A percentile compares a stretch with the other conserved stretches of the same genome.
Evolutionary conservation across 2,329 filamentous ascomycete genomes (phyloP).

Genomic region (Colletotrichum spaethianum): DNA sequence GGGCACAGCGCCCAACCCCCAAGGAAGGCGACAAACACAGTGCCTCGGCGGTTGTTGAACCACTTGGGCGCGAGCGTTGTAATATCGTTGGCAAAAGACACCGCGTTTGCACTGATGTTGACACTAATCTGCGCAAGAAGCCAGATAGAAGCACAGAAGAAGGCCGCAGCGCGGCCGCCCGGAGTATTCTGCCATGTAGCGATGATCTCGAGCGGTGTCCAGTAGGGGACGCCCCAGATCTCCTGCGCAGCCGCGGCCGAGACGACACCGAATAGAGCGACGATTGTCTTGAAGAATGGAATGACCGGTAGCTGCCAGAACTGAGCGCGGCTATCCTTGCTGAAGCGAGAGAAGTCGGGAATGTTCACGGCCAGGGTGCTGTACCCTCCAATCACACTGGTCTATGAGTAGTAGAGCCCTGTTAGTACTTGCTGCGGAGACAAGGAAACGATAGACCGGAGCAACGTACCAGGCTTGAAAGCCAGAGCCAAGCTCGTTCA

Average conservation of each 20-base stretch:
- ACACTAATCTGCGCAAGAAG: constrained; percentile 57
- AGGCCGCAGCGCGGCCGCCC: constrained; percentile 50
- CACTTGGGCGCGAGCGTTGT: constrained; percentile 49
- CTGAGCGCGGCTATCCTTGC: constrained; percentile 59
- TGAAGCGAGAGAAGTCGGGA: constrained; percentile 54
- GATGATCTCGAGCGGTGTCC: constrained; percentile 65
- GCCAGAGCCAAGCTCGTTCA: constrained; percentile 58
- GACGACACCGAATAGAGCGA: constrained; percentile 63
- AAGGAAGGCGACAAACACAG: constrained; percentile 48
- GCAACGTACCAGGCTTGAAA: constrained; percentile 52
- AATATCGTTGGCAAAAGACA: constrained; percentile 50
- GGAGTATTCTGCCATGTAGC: constrained; percentile 53
- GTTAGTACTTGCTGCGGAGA: background rate
- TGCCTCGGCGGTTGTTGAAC: constrained; percentile 51
- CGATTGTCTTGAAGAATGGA: constrained; percentile 61
- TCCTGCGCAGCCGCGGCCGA: constrained; percentile 60
- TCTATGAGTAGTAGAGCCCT: constrained; percentile 43
- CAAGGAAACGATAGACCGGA: background rate
- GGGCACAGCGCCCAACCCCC: constrained; percentile 53
- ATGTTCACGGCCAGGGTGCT: constrained; percentile 65
- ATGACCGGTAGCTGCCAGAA: constrained; percentile 64
- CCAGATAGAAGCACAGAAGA: constrained; percentile 49
- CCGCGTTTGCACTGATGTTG: constrained; percentile 49
- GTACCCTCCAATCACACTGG: constrained; percentile 64
- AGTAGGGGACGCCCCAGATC: constrained; percentile 61